Evolutionary conservation across 208 protist genomes (phyloP).

Genomic region (Trypanosoma theileri): DNA sequence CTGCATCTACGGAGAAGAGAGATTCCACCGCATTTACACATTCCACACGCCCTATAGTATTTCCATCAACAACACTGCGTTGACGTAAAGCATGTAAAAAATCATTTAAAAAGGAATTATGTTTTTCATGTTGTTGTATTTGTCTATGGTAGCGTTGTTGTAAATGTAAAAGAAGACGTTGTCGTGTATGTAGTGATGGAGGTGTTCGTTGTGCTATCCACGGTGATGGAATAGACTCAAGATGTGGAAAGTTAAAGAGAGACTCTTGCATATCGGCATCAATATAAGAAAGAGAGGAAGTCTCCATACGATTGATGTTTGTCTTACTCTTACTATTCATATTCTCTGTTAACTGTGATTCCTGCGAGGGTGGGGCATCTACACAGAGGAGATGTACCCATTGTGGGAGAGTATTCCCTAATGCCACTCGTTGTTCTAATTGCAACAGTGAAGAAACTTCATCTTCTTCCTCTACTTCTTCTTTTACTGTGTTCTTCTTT

Average conservation of each 20-base stretch:
- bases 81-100: constrained; percentile 5
- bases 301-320: background rate
- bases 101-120: constrained; percentile 5
- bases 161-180: constrained; percentile 13
- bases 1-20: background rate
- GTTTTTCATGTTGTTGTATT: background rate
- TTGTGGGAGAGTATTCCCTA: constrained; percentile 16
- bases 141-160: constrained; percentile 18
- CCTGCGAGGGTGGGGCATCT: background rate
- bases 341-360: background rate
- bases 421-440: constrained; percentile 16
- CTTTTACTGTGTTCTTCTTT: background rate
- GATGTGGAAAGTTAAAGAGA: constrained; percentile 31
- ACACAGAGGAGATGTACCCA: constrained; percentile 23
- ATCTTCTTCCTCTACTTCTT: background rate
- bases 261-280: constrained; percentile 20
- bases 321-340: background rate
- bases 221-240: constrained; percentile 20
- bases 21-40: constrained; percentile 10
- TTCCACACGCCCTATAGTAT: constrained; percentile 4
- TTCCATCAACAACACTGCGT: background rate
- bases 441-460: constrained; percentile 1
- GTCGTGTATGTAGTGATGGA: background rate
- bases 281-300: constrained; percentile 18
- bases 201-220: constrained; percentile 11